Base-by-base conservation (phyloP, 2,329 filamentous ascomycete species). In the Penicillium sp. region DNA sequence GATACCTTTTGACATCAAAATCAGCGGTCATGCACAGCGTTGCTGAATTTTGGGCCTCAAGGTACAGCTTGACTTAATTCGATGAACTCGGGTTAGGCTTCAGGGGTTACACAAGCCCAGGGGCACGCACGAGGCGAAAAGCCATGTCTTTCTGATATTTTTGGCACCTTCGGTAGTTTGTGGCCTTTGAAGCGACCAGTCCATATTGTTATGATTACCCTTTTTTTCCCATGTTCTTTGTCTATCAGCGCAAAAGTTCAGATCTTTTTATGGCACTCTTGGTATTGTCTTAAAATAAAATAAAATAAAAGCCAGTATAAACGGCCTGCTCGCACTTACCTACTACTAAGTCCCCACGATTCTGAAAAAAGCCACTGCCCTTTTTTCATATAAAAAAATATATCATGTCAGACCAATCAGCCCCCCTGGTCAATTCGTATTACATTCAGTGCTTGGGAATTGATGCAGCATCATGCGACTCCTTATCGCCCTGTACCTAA, bases 171-270 rank as follows among this genome's bases (percentile, higher is more conserved):
- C 55, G 46, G 45, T 41, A 40, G 39, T 53, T 52, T 39, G 39
- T 50, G 45, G 21, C 43, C 57, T 55, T 50, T 57, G 58, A 60
- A 64, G 60, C 58, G 58, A 64, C 56, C 62, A 50, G 63, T 59
- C 58, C 60, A 63, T 64, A 65, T 65, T 61, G 61, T 65, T 63
- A 65, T 64, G 61, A 63, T 61, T 56, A 65, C 57, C 54, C 57
- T 56, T 45, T 56, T 50, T 53, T 49, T 55, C 45, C 45, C 23
- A 41, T 27, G 38, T 54, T 52, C 40, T 55, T 59, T 59, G 53
- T 65, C 53, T 41, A 58, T 34, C 55, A 52, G 40, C 50, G 50
- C 46, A 61, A 64, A 66, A 63, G 59, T 65, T 65, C 59, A 61
- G 31, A 53, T 50, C 52, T 19, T 31, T 55, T 54, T 39, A 59